These are phyloP conservation scores for Dichotomocladium elegans DNA, from an alignment of 371 early-diverging fungal species.

Conservation along the genomic window DNA sequence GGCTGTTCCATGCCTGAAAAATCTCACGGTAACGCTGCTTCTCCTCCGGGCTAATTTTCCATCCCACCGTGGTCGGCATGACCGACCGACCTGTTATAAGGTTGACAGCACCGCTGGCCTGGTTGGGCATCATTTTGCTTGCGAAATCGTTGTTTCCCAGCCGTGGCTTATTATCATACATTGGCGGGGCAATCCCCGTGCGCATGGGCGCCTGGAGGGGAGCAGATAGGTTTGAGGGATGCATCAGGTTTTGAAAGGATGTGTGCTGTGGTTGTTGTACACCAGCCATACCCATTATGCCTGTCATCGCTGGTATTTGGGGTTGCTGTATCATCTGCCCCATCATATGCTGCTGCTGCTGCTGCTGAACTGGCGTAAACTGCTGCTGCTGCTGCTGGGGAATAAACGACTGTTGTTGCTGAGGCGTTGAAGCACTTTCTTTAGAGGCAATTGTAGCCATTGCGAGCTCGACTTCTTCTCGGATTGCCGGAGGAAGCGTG, in stretches of 20 bases:
- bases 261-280: slow-evolving; percentile 14
- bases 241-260: slow-evolving; percentile 8
- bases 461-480: slow-evolving; percentile 45
- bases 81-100: slow-evolving; percentile 23
- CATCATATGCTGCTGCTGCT: slow-evolving; percentile 8
- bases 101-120: slow-evolving; percentile 24
- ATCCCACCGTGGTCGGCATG: slow-evolving; percentile 31
- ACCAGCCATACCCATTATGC: slow-evolving; percentile 4
- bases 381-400: slow-evolving; percentile 13
- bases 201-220: slow-evolving; percentile 14
- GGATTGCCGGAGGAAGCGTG: slow-evolving; percentile 31
- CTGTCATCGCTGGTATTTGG: slow-evolving; percentile 21
- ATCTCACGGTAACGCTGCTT: slow-evolving; percentile 77
- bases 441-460: slow-evolving; percentile 50
- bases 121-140: slow-evolving; percentile 51
- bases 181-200: slow-evolving; percentile 18
- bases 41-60: slow-evolving; percentile 83
- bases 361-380: slow-evolving; percentile 20
- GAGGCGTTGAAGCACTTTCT: slow-evolving; percentile 17
- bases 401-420: slow-evolving; percentile 15
- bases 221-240: slow-evolving; percentile 5
- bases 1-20: slow-evolving; percentile 82
- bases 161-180: slow-evolving; percentile 24
- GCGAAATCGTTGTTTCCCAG: slow-evolving; percentile 43
- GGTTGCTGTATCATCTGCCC: slow-evolving; percentile 6